Percentiles rank a stretch among this genome's conserved stretches.
Evolutionary conservation across 441 rosid species (phyloP).

Genomic region (Populus hybrid): DNA sequence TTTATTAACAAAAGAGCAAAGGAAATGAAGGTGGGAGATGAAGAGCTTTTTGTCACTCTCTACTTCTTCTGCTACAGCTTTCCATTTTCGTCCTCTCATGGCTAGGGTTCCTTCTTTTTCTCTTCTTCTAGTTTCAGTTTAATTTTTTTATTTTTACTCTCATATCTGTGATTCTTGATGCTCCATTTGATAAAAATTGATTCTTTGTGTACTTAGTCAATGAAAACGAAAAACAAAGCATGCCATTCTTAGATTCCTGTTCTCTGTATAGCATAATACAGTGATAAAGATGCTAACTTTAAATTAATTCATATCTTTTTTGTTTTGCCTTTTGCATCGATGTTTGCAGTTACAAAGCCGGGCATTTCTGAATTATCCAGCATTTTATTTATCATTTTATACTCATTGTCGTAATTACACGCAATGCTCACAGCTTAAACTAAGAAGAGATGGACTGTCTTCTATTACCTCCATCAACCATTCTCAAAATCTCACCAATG

Average conservation of each 20-base stretch:
- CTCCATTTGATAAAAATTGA: neutral
- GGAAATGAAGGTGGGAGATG: neutral
- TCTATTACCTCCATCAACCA: constrained; percentile 14
- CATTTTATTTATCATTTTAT: constrained; percentile 23
- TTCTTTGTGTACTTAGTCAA: neutral
- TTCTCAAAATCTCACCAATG: constrained; percentile 2
- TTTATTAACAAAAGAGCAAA: neutral
- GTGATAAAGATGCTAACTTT: neutral
- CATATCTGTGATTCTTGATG: neutral
- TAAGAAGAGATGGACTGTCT: constrained; percentile 24
- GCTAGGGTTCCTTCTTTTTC: neutral
- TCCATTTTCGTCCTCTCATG: neutral
- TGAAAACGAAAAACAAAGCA: neutral
- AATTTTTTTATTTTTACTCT: neutral
- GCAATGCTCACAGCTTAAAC: constrained; percentile 33
- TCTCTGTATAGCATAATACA: neutral
- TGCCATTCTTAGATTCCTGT: neutral
- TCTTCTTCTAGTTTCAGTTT: no score
- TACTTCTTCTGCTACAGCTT: neutral
- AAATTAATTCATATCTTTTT: neutral
- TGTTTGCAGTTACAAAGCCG: constrained; percentile 42
- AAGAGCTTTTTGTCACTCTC: neutral
- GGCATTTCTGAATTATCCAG: constrained; percentile 29
- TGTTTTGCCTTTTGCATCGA: neutral
- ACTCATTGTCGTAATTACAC: constrained; percentile 15